Evolutionary conservation across 2,329 filamentous ascomycete genomes (phyloP), one percentile per base, ranked within the genome.

Genomic region (Daldinia sp.): DNA sequence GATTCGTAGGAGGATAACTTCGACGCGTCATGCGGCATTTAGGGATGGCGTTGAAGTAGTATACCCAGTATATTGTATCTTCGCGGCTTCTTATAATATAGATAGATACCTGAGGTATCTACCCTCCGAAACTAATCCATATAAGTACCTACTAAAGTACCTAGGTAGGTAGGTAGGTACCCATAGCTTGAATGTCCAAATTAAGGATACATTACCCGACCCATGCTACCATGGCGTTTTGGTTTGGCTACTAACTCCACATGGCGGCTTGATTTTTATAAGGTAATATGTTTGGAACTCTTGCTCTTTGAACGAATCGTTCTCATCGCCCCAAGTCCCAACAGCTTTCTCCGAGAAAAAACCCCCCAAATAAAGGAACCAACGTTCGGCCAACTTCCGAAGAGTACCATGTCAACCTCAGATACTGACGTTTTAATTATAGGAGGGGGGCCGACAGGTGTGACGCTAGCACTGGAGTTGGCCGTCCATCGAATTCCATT

Each of bases 381-480:
- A n/a, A n/a, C n/a, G 21, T 15, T 17, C 7, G 30, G 11, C 13
- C 32, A 11, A 11, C 23, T 19, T 15, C n/a, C n/a, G 30, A 32
- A 63, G 15, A 41, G 32, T 32, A 59, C 30, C 37, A 59, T 58
- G 49, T n/a, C 17, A 4, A 27, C 30, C 19, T 87, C 52, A 13
- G 55, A 64, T 15, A 64, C 55, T n/a, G 67, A 67, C 21, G 74
- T 81, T 17, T 67, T 81, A 5, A 78, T 81, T 19, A 71, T 78
- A 0, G 79, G 79, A 8, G 77, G 73, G 17, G 79, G 79, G 0
- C 79, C 79, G 23, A 77, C 77, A 1, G 79, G 79, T n/a, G 71
- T 80, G 4, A 72, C 75, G 15, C 72, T 78, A 6, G 77, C 79
- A 10, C 72, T 80, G 8, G 74, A 75, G 53, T 68, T 77, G 17